Base-by-base conservation (phyloP, 164 flowering plant genomes). In the Protea cynaroides region DNA sequence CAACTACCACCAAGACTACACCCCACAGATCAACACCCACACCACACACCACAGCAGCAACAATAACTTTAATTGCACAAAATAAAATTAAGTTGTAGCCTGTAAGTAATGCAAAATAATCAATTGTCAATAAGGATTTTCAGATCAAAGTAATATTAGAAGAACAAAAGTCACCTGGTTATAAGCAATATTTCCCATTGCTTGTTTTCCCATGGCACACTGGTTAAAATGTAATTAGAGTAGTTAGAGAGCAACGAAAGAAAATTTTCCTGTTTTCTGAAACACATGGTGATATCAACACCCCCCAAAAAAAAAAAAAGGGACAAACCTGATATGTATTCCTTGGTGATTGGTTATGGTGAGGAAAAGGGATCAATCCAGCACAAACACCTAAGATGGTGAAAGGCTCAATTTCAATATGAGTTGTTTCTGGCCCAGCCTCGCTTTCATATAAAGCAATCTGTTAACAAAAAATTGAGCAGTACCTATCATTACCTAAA, bases 141-240 rank as follows among this genome's bases (percentile, higher is more conserved):
- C 34, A 29, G n/a, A 60, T 47, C 6, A 44, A 18, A 47, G 43
- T 12, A 59, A 34, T 56, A 14, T 25, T 0, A 61, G 15, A 22
- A 25, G 7, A 25, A 17, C 25, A 49, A 37, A 22, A 75, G 87
- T 81, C 78, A 70, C 98, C 90, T 94, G 91, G 75, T 95, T 95
- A 72, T 86, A 89, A 50, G 99, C 99, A 61, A 95, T 88, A 75
- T 95, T 92, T 36, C 99, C 99, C 99, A 95, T 95, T 9, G 99
- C 99, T 84, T 95, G 99, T 78, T 95, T 95, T 37, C 99, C 99
- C 99, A 95, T 95, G 10, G 99, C 99, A 83, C 99, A 95, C 99
- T 93, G 71, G 11, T 67, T 10, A 54, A 46, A 65, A 50, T 4
- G 4, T 21, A 2, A 64, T 2, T 14, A 53, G 15, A 57, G 58